Base-by-base conservation (phyloP, 805 yeast species). In the Lipomyces starkeyi region DNA sequence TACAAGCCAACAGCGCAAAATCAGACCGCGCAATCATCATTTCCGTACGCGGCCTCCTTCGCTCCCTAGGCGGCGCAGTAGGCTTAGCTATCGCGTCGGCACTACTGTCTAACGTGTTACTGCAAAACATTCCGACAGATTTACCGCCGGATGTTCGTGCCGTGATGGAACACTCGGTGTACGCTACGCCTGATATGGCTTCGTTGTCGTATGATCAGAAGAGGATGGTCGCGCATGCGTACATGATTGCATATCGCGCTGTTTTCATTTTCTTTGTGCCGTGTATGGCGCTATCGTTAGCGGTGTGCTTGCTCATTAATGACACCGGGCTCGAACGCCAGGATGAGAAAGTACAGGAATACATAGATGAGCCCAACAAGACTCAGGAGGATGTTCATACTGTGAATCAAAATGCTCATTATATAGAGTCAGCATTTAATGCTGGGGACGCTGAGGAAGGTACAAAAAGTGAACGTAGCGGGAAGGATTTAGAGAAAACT, bases 51-150 rank as follows among this genome's bases (percentile, higher is more conserved):
- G 86, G 86, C 71, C 85, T 86, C 29, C 72, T 85, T 59, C 78
- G 90, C 64, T 83, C 87, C 2, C 82, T 87, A 65, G 91, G 90
- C 17, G 88, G 88, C n/a, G 83, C 89, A 0, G 77, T 86, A 34
- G 90, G 90, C 0, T 78, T 86, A 49, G 88, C 89, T 0, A 76
- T 84, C 9, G 65, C 73, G 20, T 65, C 70, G 1, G 65, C 76
- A 8, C 34, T 71, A 75, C 80, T 29, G 17, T 67, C 72, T 47
- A 74, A 74, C 54, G 61, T 69, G 22, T 57, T 72, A 61, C 54
- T 63, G 14, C 55, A 55, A 25, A 59, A 64, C 25, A 61, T 66
- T 32, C 66, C 69, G 29, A 56, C 57, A 25, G 54, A 54, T 49
- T 9, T 63, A 14, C 68, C 71, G 37, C 60, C 17, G 53, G 56